Base-by-base conservation (phyloP, 2,329 filamentous ascomycete genomes). In the Delphinella strobiligena region DNA sequence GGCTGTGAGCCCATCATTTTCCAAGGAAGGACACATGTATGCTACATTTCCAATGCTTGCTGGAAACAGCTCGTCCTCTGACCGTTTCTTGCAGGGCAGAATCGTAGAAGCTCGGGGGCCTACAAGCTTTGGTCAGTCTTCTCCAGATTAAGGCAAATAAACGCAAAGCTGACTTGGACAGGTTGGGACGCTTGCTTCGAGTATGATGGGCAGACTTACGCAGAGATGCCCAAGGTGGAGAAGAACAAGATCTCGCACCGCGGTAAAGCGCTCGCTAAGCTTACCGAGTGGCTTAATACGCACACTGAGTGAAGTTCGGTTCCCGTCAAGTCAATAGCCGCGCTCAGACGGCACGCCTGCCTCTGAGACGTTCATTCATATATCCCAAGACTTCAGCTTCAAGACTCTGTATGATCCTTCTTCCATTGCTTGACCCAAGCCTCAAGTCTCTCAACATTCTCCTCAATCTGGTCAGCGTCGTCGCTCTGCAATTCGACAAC, bases 141-240 rank as follows among this genome's bases (percentile, higher is more conserved):
- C 22, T 27, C 22, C 22, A 27, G 19, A 11, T 17, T 19, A 22
- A 36, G 14, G 8, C 29, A 33, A 14, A 31, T 12, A 32, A 12
- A 19, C 2, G n/a, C 3, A 14, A 22, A 16, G 50, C 49, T 49
- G 36, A 51, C 35, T 18, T 34, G 12, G 18, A n/a, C 47, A 93
- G 88, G 89, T 34, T 98, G 91, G 91, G 91, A 98, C 60, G 78
- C 91, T 2, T 81, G 93, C 48, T 98, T 98, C 53, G 91, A 98
- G 64, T 89, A 93, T 51, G 74, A 93, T 48, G 88, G 88, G 31
- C 68, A 85, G 63, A 98, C 91, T 66, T 80, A 93, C 58, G 91
- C 91, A 19, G 91, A 98, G 66, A 98, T 98, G 91, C 82, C 86
- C 37, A 88, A 82, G 61, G 64, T 59, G 8, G 75, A 78, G 57